Conservation (phyloP, 768 basidiomycete genomes). For the Psilocybe sp. region DNA sequence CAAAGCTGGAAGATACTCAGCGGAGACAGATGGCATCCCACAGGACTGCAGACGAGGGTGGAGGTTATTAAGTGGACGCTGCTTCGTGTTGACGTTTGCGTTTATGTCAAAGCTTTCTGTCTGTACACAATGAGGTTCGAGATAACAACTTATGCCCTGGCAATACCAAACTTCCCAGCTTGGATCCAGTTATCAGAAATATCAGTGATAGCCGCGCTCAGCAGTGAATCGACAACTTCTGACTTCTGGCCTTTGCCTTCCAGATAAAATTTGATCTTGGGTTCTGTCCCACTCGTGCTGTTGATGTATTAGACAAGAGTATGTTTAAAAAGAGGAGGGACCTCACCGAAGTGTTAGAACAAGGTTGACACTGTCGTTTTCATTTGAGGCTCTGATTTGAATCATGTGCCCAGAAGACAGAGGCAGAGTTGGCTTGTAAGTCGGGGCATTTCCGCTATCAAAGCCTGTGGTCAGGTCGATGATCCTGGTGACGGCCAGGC, state of each 20-base stretch:
- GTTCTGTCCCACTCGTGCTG: conserved; percentile 89
- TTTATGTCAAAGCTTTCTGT: background rate
- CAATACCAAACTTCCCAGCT: conserved; percentile 39
- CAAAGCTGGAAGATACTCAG: conserved; percentile 93
- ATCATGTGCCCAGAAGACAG: conserved; percentile 86
- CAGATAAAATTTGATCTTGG: conserved; percentile 92
- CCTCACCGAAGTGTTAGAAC: conserved; percentile 68
- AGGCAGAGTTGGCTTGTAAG: conserved; percentile 58
- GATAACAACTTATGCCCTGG: conserved; percentile 8
- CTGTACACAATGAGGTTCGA: background rate
- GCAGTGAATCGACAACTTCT: conserved; percentile 40
- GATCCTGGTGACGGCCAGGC: conserved; percentile 56
- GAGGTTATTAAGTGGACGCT: conserved; percentile 27
- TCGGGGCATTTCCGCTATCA: conserved; percentile 72
- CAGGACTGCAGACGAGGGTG: conserved; percentile 64
- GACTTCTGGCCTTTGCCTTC: conserved; percentile 69
- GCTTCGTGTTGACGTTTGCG: background rate
- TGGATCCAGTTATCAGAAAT: conserved; percentile 70
- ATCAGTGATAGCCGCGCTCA: conserved; percentile 58
- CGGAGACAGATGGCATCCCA: conserved; percentile 89
- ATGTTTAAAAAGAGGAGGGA: background rate
- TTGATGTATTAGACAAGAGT: background rate
- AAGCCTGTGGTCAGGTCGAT: conserved; percentile 78
- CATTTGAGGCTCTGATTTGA: conserved; percentile 60
- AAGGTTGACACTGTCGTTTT: conserved; percentile 42